Base-by-base conservation (phyloP, 106 monocot species). In the Allium cepa region DNA sequence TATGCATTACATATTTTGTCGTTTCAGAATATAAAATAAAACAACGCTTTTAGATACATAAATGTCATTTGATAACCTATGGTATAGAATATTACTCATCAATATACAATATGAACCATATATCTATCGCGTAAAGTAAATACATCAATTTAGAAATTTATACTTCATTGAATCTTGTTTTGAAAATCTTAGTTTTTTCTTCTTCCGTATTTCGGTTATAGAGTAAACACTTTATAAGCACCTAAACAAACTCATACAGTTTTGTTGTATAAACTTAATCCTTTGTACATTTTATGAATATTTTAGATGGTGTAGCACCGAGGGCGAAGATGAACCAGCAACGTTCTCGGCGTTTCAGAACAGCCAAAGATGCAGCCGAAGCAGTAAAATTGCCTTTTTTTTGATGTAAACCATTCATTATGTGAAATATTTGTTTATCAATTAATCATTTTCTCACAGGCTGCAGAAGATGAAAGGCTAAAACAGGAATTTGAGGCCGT, bases 311-410 rank as follows among this genome's bases (percentile, higher is more conserved):
- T 48, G 94, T 94, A 77, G 94, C 94, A 58, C 94, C 94, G 11
- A 80, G 94, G 69, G 94, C 94, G 47, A 94, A 94, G 79, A 94
- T 94, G 94, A 94, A 94, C 60, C 94, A 94, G 53, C 94, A 94
- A 59, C 78, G 94, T 7, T 80, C 90, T 52, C 79, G 94, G 11
- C 87, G 94, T 63, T 94, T 90, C 53, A 78, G 87, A 67, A 82
- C 94, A 72, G 94, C 94, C 46, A 94, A 94, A 79, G 94, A 94
- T 77, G 94, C 90, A 26, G 80, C 84, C 50, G 84, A 91, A 15
- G 88, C 88, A 46, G 95, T 91, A 69, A 78, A 80, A 10, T 49
- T 69, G 14, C 64, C 10, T 15, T 46, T 75, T 74, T 7, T 52
- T 14, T 22, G 22, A 36, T 36, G 36, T 36, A 36, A 36, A 36